Percentiles rank a stretch among this genome's conserved stretches.
Evolutionary conservation across 371 early-diverging fungal genomes (phyloP).

Genomic region (Mycotypha africana): DNA sequence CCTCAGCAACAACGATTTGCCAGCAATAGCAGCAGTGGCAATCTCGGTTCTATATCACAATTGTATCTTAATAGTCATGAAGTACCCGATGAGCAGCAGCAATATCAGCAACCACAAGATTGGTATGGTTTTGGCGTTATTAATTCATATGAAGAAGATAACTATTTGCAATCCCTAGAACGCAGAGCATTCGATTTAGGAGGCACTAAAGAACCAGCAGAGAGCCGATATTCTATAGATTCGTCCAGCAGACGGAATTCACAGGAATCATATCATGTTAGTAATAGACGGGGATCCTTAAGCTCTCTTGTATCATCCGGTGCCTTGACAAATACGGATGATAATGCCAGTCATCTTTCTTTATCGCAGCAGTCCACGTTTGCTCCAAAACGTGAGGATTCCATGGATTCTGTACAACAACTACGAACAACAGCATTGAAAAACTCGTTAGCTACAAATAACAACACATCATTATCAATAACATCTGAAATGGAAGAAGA

Average conservation of each 20-base stretch:
- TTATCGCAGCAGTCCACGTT: too few relatives aligned
- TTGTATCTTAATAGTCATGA: neutral
- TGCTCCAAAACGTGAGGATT: slow-evolving; percentile 20
- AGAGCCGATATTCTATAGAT: slow-evolving; percentile 5
- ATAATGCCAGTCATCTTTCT: too few relatives aligned
- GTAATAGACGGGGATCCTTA: too few relatives aligned
- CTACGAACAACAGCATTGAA: slow-evolving; percentile 29
- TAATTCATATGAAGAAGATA: slow-evolving; percentile 23
- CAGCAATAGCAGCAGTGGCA: too few relatives aligned
- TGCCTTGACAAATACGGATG: too few relatives aligned
- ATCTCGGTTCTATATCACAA: too few relatives aligned
- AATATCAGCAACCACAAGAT: slow-evolving; percentile 5
- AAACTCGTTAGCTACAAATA: slow-evolving; percentile 32
- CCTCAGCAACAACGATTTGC: neutral
- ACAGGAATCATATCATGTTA: too few relatives aligned
- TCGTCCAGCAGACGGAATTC: neutral
- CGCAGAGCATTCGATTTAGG: slow-evolving; percentile 28
- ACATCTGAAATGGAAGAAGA: slow-evolving; percentile 2
- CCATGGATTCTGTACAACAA: slow-evolving; percentile 14
- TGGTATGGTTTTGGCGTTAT: slow-evolving; percentile 25
- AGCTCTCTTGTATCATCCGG: too few relatives aligned
- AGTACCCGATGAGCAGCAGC: neutral
- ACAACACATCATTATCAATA: neutral
- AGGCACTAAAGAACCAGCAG: slow-evolving; percentile 2
- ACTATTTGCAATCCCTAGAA: slow-evolving; percentile 36